Evolutionary conservation across 352 stramenopile genomes (phyloP).

Genomic region (Pythium rhizo-oryzae): DNA sequence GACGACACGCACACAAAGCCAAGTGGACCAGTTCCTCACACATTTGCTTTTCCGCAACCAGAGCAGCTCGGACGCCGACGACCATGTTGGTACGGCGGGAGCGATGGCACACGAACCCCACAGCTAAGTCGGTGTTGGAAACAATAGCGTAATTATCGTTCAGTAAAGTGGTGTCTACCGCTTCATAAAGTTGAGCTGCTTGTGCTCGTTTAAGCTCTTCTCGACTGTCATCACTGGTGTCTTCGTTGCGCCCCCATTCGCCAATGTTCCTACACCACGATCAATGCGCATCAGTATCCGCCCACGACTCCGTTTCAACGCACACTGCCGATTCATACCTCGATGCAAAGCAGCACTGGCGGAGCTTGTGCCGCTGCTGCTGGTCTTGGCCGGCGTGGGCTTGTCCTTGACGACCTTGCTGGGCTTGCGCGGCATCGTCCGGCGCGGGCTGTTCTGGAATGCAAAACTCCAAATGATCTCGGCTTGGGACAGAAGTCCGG

Average conservation of each 20-base stretch:
- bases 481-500: too few species aligned
- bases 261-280: not conserved
- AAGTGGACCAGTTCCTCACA: not conserved
- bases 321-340: too few species aligned
- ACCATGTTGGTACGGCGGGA: too few species aligned
- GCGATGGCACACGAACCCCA: too few species aligned
- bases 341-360: too few species aligned
- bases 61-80: not conserved
- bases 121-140: too few species aligned
- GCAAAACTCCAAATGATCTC: too few species aligned
- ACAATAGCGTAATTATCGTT: too few species aligned
- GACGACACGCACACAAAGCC: not conserved
- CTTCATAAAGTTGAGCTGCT: conserved; percentile 9
- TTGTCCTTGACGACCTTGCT: conserved; percentile 13
- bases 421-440: conserved; percentile 8
- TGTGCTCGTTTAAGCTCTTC: conserved; percentile 7
- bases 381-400: conserved; percentile 1
- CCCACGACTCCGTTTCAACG: too few species aligned
- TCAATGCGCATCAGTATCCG: too few species aligned
- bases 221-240: not conserved
- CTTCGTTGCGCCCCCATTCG: not conserved
- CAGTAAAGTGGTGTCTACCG: not conserved
- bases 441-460: too few species aligned
- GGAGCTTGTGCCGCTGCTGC: not conserved
- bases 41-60: not conserved